Evolutionary conservation across 2,329 filamentous ascomycete species (phyloP).

Genomic region (Teratosphaeria destructans): DNA sequence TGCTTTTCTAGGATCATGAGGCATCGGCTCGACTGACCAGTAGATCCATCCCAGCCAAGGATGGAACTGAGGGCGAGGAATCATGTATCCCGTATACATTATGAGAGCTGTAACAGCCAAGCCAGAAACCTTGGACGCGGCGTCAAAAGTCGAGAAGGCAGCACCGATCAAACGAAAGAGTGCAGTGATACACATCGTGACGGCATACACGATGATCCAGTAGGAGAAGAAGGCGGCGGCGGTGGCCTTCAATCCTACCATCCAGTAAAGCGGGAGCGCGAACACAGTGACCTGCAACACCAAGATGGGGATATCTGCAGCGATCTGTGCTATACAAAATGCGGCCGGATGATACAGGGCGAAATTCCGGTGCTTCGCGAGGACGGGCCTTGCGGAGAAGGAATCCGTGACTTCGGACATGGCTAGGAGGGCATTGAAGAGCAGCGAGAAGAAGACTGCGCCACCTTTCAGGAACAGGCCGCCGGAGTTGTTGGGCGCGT

Average conservation of each 20-base stretch:
- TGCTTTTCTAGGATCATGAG: not conserved
- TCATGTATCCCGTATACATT: constrained; percentile 71
- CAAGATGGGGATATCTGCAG: constrained; percentile 62
- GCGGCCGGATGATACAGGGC: constrained; percentile 75
- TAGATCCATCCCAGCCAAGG: constrained; percentile 69
- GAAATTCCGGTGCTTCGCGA: constrained; percentile 77
- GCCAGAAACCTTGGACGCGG: constrained; percentile 70
- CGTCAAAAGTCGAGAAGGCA: constrained; percentile 70
- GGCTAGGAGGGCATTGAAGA: constrained; percentile 83
- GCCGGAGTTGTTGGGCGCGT: constrained; percentile 52
- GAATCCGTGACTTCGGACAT: constrained; percentile 66
- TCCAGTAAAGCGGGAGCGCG: constrained; percentile 68
- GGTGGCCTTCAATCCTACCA: constrained; percentile 58
- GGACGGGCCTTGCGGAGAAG: constrained; percentile 65
- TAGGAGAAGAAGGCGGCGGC: constrained; percentile 71
- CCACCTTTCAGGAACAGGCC: constrained; percentile 74
- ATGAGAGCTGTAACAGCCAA: constrained; percentile 74
- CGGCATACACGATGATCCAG: constrained; percentile 40
- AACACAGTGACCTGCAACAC: constrained; percentile 62
- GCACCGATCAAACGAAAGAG: constrained; percentile 69
- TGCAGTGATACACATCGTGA: constrained; percentile 53
- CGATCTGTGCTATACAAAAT: constrained; percentile 72
- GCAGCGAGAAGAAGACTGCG: constrained; percentile 65
- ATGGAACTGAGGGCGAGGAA: constrained; percentile 65
- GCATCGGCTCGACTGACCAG: constrained; percentile 41